Percentiles rank a stretch among this genome's conserved stretches.
phyloP scores from a whole-genome alignment of 495 filamentous ascomycete genomes.

The Neurospora sp. region DNA sequence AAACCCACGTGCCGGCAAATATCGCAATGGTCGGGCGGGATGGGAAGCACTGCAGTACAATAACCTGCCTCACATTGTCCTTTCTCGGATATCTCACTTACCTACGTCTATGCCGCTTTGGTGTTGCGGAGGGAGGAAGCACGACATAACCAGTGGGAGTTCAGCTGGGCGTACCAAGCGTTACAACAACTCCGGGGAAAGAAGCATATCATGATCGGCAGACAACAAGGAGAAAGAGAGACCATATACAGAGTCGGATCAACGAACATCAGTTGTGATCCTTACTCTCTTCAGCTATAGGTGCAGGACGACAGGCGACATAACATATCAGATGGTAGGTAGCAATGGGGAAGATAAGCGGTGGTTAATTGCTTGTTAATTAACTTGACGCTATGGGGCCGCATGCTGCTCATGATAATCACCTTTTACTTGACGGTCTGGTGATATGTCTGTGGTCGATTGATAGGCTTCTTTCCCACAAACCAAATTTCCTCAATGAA shows the following conservation, averaged over 20 bases:
- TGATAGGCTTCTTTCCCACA: not conserved
- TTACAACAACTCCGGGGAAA: not conserved
- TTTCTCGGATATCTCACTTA: slow-evolving; percentile 3
- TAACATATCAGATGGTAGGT: not conserved
- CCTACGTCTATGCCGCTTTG: not conserved
- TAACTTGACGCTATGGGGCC: not conserved
- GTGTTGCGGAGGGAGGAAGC: not conserved
- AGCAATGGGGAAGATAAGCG: not conserved
- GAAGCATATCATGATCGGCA: not conserved
- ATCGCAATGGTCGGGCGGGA: not conserved
- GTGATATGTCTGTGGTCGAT: not conserved
- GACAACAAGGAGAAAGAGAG: not conserved
- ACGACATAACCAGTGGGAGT: not conserved
- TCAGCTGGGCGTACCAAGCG: not conserved
- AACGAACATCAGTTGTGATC: not conserved
- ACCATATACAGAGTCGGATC: not conserved
- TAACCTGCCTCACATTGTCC: slow-evolving; percentile 1
- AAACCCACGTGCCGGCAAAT: slow-evolving; percentile 19
- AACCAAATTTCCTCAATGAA: not conserved
- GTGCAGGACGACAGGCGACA: not conserved
- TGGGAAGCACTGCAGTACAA: slow-evolving; percentile 5
- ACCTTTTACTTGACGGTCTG: not conserved
- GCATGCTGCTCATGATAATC: not conserved
- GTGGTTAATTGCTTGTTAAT: not conserved
- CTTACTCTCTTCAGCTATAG: not conserved